phyloP scores from a whole-genome alignment of 2,329 filamentous ascomycete species.

The Fusarium irregulare region DNA sequence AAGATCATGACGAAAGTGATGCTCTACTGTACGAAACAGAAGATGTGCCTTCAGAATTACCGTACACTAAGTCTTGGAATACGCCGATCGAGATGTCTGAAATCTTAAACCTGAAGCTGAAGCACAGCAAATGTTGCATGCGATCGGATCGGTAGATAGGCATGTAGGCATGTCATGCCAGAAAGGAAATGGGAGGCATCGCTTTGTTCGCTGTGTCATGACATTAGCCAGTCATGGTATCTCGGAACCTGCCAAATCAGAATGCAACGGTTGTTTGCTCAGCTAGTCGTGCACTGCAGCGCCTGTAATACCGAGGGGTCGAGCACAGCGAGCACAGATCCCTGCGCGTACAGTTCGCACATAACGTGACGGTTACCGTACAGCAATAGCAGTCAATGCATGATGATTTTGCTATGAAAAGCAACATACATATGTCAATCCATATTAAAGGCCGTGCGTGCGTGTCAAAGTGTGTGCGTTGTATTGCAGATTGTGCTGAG shows the following conservation, averaged over 20 bases:
- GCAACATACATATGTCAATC: slow-evolving; percentile 4
- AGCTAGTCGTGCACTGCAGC: background rate
- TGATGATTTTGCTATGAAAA: slow-evolving; percentile 25
- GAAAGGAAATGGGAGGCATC: slow-evolving; percentile 2
- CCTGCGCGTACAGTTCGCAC: slow-evolving; percentile 3
- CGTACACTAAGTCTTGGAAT: background rate
- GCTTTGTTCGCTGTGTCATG: slow-evolving; percentile 8
- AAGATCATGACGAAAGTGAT: slow-evolving; percentile 33
- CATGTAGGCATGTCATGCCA: slow-evolving; percentile 4
- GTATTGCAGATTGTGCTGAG: slow-evolving; percentile 19
- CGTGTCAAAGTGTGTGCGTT: slow-evolving; percentile 19
- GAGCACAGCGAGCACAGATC: slow-evolving; percentile 9
- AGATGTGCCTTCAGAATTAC: slow-evolving; percentile 2
- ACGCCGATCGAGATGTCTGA: slow-evolving; percentile 23
- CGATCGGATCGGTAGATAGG: slow-evolving; percentile 35
- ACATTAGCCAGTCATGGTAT: background rate
- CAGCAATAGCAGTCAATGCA: slow-evolving; percentile 3
- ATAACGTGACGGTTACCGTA: background rate
- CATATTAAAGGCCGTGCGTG: background rate
- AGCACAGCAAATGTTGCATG: background rate
- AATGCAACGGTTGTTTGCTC: background rate
- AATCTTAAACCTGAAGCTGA: background rate
- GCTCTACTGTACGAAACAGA: slow-evolving; percentile 9
- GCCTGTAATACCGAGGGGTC: background rate
- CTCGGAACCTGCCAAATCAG: slow-evolving; percentile 30